Base-by-base conservation (phyloP, 2,329 filamentous ascomycete genomes). In the Hypoxylon sp. region DNA sequence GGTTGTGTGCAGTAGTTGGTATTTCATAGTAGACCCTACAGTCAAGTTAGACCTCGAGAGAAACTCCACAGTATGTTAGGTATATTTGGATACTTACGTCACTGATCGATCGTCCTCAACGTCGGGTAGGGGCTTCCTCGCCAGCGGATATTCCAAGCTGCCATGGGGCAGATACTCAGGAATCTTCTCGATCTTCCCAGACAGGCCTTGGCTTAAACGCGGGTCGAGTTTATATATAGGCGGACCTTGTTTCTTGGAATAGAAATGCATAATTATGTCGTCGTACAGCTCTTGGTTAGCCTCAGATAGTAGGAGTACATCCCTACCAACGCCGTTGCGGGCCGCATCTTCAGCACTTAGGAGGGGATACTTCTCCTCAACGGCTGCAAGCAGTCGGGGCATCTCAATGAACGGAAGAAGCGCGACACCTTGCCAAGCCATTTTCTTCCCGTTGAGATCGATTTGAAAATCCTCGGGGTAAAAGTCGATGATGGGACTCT, bases 381-480 rank as follows among this genome's bases (percentile, higher is more conserved):
- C 95, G 7, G 95, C 95, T 17, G 86, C 85, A 7, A 99, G 84
- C 17, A 99, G 83, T 58, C 94, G 90, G 57, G 91, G 89, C 85
- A 97, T 96, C 74, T 99, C 94, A 74, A 99, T 99, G 79, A 98
- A 99, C 0, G 96, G 96, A 34, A 99, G 85, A 19, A 99, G 84
- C 2, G 93, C 94, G 58, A 99, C 91, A 70, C 96, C 96, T 79
- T 98, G 95, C 96, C 97, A 99, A 0, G 94, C 93, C 82, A 98
- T 97, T 78, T 98, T 99, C 83, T 98, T 98, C 60, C 96, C 96
- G 72, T 99, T 99, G 45, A 98, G 82, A 79, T 99, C 96, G 58
- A 98, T 87, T 14, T 92, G 89, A 74, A 99, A 99, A 23, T 97
- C 93, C 76, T 94, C 92, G 0, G 97, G 97, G 75, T 99, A 99